Evolutionary conservation across 352 stramenopile genomes (phyloP), one percentile per base, ranked within the genome.

Genomic region (Phytophthora multivora): DNA sequence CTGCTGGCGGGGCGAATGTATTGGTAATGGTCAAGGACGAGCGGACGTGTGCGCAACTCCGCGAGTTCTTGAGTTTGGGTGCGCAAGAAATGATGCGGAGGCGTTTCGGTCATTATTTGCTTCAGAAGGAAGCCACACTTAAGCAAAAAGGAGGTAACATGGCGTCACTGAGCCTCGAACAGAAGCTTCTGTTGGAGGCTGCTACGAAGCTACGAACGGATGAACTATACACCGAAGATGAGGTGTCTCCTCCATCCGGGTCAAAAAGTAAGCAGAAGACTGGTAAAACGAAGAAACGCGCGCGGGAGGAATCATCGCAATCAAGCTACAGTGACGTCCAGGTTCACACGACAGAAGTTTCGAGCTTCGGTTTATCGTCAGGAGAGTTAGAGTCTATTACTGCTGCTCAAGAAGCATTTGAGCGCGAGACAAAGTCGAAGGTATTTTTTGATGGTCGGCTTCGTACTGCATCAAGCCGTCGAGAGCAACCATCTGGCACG

Each of bases 1-100:
- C 63, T 53, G 62, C 51, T 49, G 77, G 74, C 21, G 86, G 88
- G 2, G 73, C 76, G 11, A 68, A 58, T 16, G 72, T 94, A 6
- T 66, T 97, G 5, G 66, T 97, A 8, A 91, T 97, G 77, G 83
- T 97, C 16, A 91, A 89, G 50, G 89, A 97, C 42, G 89, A 97
- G 43, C 89, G 89, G 12, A 97, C 88, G 4, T 87, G 80, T 50
- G 75, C 83, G 3, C 89, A 97, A 39, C 53, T 97, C 18, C 85
- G 88, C 15, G 81, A 95, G 51, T 93, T 90, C 38, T 67, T 97
- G 33, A 86, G 79, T 46, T 70, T 93, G 7, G 88, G 87, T n/a
- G 83, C 82, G 10, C 61, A 62, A 2, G 78, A 86, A 62, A 96
- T 97, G 88, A 91, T 97, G 79, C 64, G 74, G 12, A 70, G 74